A percentile compares a stretch with the other conserved stretches of the same genome.
phyloP scores from a whole-genome alignment of 2,329 filamentous ascomycete species.

The Pseudogymnoascus sp. region DNA sequence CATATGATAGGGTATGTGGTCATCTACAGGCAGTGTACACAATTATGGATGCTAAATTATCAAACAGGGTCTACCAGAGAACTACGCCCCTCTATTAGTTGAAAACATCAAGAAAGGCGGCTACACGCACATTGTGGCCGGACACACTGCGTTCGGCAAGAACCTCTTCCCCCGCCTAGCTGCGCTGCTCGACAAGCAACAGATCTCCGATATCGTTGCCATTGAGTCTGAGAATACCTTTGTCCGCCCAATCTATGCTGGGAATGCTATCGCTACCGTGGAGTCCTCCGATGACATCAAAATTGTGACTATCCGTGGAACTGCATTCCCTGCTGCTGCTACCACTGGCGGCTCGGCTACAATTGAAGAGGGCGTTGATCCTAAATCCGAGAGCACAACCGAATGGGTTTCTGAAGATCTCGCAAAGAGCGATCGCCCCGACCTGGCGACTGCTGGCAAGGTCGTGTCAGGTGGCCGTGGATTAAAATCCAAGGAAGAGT shows the following conservation, averaged over 20 bases:
- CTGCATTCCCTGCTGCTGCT: conserved; percentile 73
- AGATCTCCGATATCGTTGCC: conserved; percentile 82
- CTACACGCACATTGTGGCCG: conserved; percentile 84
- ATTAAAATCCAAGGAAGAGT: conserved; percentile 96
- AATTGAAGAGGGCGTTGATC: conserved; percentile 74
- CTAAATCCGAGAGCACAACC: conserved; percentile 62
- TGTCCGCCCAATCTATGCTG: conserved; percentile 92
- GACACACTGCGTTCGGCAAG: conserved; percentile 95
- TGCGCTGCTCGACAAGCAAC: conserved; percentile 83
- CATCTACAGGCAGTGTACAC: background rate
- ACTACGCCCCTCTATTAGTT: conserved; percentile 82
- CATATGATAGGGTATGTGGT: conserved; percentile 76
- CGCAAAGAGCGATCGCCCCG: conserved; percentile 85
- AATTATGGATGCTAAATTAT: conserved; percentile 11
- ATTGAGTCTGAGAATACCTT: conserved; percentile 92
- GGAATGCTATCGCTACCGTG: conserved; percentile 93
- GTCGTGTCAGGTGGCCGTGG: conserved; percentile 93
- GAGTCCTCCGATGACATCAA: conserved; percentile 82
- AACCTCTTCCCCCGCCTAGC: conserved; percentile 85
- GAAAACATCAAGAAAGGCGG: conserved; percentile 96
- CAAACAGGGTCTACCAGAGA: conserved; percentile 74
- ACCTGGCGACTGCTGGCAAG: conserved; percentile 77
- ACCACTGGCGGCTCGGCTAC: conserved; percentile 64
- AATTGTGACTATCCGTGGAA: conserved; percentile 85
- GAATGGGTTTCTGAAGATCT: conserved; percentile 95